Percentiles rank a stretch among this genome's conserved stretches.
phyloP scores from a whole-genome alignment of 1,139 yeast species.

The Geotrichum phurueaensis region DNA sequence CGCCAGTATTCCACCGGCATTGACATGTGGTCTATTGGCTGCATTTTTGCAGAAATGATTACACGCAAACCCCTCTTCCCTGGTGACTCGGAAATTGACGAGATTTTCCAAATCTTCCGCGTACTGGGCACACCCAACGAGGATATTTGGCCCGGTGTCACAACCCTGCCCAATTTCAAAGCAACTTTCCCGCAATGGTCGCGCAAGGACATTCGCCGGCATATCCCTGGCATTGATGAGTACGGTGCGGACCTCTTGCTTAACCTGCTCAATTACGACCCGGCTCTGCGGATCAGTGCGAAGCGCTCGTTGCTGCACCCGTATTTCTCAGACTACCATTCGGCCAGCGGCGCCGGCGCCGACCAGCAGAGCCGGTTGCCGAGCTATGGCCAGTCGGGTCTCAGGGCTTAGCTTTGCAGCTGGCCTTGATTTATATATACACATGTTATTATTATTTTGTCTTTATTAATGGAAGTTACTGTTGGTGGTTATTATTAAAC shows the following conservation, averaged over 20 bases:
- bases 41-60: slow-evolving; percentile 98
- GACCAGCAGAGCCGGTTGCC: neutral
- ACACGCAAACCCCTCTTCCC: slow-evolving; percentile 93
- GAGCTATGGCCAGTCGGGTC: neutral
- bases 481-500: neutral
- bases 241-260: slow-evolving; percentile 74
- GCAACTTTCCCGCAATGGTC: slow-evolving; percentile 95
- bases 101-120: slow-evolving; percentile 89
- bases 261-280: slow-evolving; percentile 81
- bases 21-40: slow-evolving; percentile 98
- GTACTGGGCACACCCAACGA: slow-evolving; percentile 93
- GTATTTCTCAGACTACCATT: slow-evolving; percentile 46
- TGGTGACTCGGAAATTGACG: slow-evolving; percentile 97
- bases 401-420: neutral
- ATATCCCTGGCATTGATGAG: slow-evolving; percentile 72
- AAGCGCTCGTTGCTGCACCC: slow-evolving; percentile 89
- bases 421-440: neutral
- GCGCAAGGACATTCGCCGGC: slow-evolving; percentile 60
- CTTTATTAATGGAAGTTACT: neutral
- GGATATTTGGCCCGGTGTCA: slow-evolving; percentile 94
- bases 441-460: neutral
- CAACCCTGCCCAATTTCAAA: slow-evolving; percentile 88
- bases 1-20: slow-evolving; percentile 97
- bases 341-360: neutral
- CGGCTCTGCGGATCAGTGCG: slow-evolving; percentile 90